Base-by-base conservation (phyloP, 225 moss, liverwort and hornwort genomes). In the Sphagnum tenellum region DNA sequence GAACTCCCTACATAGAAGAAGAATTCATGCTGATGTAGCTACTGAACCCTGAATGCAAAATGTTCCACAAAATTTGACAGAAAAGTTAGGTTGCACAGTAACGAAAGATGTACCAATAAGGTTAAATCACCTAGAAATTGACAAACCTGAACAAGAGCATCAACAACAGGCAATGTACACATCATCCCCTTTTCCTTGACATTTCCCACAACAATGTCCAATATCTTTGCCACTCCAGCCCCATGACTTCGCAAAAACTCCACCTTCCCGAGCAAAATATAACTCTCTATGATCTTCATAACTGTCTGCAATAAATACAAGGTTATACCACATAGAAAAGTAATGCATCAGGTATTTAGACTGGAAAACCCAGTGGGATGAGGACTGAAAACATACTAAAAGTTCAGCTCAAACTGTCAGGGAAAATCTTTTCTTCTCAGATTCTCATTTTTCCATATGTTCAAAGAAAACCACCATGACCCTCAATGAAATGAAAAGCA, bases 101-200 rank as follows among this genome's bases (percentile, higher is more conserved):
- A 46, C 2, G 44, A 50, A 2, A n/a, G 7, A 47, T 4, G 49
- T 7, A 55, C 5, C 44, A 29, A 4, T 59, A 50, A 46, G 51
- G 45, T 2, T 71, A 5, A 64, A 46, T 2, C 29, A 52, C 6
- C 7, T 52, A 52, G 52, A 52, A 9, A 52, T 52, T 52, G 7
- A 52, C 7, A 5, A 52, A 96, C 96, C 92, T 96, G 93, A 73
- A 98, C 88, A 10, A 98, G 89, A 49, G 88, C 86, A 66, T 98
- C 98, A 54, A 98, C 82, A 60, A 98, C 98, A 75, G 93, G 98
- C 12, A 98, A 77, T 44, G 90, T 93, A 76, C 85, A 98, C 87
- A 98, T 81, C 98, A 98, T 98, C 71, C 98, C 96, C 69, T 78
- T 98, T 77, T 98, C 98, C 67, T 98, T 98, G 45, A 98, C 98